A percentile compares a stretch with the other conserved stretches of the same genome.
Conservation (phyloP, 2,329 filamentous ascomycete genomes). For the Penicillium sp. region DNA sequence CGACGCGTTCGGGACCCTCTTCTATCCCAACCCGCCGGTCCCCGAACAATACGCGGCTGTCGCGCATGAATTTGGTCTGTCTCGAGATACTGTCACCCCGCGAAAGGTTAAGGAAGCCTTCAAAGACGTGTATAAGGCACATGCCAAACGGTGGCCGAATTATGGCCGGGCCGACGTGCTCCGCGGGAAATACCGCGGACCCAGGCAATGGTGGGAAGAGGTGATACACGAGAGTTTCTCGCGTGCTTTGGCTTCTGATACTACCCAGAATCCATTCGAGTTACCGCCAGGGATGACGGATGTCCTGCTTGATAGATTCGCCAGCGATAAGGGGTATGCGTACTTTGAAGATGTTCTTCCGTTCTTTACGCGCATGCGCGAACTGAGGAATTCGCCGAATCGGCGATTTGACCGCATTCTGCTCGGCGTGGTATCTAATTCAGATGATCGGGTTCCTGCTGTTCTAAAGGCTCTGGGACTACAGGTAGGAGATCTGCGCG, state of each 20-base stretch:
- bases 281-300: slow-evolving; percentile 41
- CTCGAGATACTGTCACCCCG: slow-evolving; percentile 30
- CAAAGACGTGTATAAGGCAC: slow-evolving; percentile 39
- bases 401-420: slow-evolving; percentile 39
- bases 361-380: slow-evolving; percentile 40
- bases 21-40: slow-evolving; percentile 45
- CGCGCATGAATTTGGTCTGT: slow-evolving; percentile 42
- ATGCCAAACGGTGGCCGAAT: slow-evolving; percentile 42
- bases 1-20: slow-evolving; percentile 52
- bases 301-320: slow-evolving; percentile 44
- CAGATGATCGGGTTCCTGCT: slow-evolving; percentile 48
- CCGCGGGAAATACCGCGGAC: slow-evolving; percentile 41
- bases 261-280: not conserved
- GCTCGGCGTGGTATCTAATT: slow-evolving; percentile 51
- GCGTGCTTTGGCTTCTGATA: slow-evolving; percentile 20
- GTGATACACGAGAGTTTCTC: slow-evolving; percentile 46
- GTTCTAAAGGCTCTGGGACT: slow-evolving; percentile 47
- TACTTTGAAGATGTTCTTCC: slow-evolving; percentile 44
- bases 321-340: slow-evolving; percentile 44
- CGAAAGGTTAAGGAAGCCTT: slow-evolving; percentile 39
- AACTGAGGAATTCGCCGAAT: slow-evolving; percentile 10
- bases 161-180: slow-evolving; percentile 48
- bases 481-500: slow-evolving; percentile 38
- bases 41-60: slow-evolving; percentile 45
- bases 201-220: slow-evolving; percentile 50